These are phyloP conservation scores for Podila horticola DNA, from an alignment of 192 early-diverging fungal species.

Conservation along the genomic window DNA sequence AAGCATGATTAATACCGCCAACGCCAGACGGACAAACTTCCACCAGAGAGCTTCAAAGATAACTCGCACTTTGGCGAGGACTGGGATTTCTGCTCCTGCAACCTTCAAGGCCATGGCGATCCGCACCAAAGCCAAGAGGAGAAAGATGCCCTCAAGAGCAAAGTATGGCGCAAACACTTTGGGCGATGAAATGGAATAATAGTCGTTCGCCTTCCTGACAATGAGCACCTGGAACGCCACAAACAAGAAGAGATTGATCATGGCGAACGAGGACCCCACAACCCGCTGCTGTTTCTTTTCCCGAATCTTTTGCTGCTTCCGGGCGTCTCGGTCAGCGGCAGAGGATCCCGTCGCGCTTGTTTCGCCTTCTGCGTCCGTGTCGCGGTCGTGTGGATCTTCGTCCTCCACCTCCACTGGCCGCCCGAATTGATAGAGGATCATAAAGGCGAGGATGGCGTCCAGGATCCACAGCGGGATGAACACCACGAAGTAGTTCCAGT, in stretches of 20 bases:
- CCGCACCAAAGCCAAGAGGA: constrained; percentile 58
- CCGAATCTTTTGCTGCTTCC: background rate
- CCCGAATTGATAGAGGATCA: constrained; percentile 38
- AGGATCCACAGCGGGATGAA: constrained; percentile 87
- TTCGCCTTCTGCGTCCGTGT: background rate
- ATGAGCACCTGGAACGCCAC: constrained; percentile 83
- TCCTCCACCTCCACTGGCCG: constrained; percentile 53
- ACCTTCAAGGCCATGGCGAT: constrained; percentile 31
- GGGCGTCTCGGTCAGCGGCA: background rate
- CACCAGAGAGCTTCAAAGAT: constrained; percentile 66
- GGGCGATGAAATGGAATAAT: constrained; percentile 62
- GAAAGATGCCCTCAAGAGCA: constrained; percentile 73
- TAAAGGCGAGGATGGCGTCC: constrained; percentile 54
- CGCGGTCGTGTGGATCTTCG: constrained; percentile 39
- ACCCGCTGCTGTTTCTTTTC: background rate
- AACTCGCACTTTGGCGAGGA: constrained; percentile 1
- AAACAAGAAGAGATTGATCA: constrained; percentile 63
- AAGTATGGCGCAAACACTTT: constrained; percentile 85
- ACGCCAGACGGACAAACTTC: constrained; percentile 68
- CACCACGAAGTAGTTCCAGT: constrained; percentile 76
- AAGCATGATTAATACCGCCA: constrained; percentile 71
- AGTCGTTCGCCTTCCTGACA: constrained; percentile 71
- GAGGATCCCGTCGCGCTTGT: background rate
- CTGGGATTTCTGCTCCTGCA: background rate
- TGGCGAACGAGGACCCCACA: background rate